Conservation (phyloP, 768 basidiomycete species). For the Suillus luteus region DNA sequence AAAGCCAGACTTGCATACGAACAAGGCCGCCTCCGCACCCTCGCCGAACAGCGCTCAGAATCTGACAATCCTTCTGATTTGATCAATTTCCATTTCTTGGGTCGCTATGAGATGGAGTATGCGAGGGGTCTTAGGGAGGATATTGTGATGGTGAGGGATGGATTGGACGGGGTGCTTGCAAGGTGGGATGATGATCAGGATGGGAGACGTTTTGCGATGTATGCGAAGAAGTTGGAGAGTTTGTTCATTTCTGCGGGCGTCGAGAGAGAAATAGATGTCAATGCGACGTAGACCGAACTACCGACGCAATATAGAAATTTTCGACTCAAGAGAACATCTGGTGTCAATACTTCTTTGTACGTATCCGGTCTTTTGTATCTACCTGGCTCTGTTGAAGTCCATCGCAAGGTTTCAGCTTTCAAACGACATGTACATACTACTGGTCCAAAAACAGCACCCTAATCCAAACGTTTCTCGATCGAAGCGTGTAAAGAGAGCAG, state of each 20-base stretch:
- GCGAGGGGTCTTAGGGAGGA: constrained; percentile 22
- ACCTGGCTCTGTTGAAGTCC: no score
- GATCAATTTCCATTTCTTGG: constrained; percentile 29
- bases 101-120: constrained; percentile 24
- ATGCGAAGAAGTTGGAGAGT: constrained; percentile 30
- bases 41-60: constrained; percentile 23
- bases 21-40: constrained; percentile 31
- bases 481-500: no score
- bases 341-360: background rate
- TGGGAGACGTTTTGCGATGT: constrained; percentile 27
- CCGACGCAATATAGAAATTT: background rate
- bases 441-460: constrained; percentile 16
- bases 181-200: constrained; percentile 33
- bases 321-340: background rate
- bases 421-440: no score
- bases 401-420: no score
- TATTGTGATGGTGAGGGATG: constrained; percentile 16
- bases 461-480: no score
- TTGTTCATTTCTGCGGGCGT: constrained; percentile 21
- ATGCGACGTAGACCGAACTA: background rate
- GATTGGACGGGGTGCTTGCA: constrained; percentile 21
- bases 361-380: background rate
- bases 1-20: constrained; percentile 42
- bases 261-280: background rate
- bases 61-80: constrained; percentile 30